phyloP scores from a whole-genome alignment of 768 basidiomycete genomes.

The Leucocoprinus birnbaumii region DNA sequence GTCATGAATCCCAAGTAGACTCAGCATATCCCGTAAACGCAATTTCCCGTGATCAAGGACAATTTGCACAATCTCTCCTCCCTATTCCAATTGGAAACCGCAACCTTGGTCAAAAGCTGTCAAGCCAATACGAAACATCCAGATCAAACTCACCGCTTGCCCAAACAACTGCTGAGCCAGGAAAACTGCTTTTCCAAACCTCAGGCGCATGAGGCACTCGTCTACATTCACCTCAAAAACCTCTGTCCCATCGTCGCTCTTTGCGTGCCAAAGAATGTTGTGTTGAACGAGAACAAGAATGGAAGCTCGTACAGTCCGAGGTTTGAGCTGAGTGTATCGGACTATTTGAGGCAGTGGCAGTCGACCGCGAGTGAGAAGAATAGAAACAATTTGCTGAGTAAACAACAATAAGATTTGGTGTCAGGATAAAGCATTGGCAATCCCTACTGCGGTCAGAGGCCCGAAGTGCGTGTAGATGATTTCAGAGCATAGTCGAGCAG shows the following conservation, averaged over 20 bases:
- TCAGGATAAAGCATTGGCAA: not conserved
- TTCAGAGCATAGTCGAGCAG: slow-evolving; percentile 56
- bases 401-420: slow-evolving; percentile 3
- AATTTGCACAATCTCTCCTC: slow-evolving; percentile 68
- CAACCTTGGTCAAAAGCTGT: not conserved
- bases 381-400: slow-evolving; percentile 65
- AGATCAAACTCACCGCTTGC: slow-evolving; percentile 51
- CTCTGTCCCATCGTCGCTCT: slow-evolving; percentile 67
- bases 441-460: slow-evolving; percentile 52
- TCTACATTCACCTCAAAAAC: slow-evolving; percentile 80
- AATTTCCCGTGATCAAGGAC: slow-evolving; percentile 87
- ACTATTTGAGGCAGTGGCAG: slow-evolving; percentile 68
- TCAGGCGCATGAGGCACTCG: slow-evolving; percentile 77
- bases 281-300: slow-evolving; percentile 86
- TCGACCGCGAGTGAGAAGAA: slow-evolving; percentile 79
- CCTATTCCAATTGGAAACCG: slow-evolving; percentile 38
- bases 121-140: not conserved
- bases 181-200: slow-evolving; percentile 83
- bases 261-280: slow-evolving; percentile 86
- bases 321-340: slow-evolving; percentile 65
- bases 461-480: slow-evolving; percentile 68
- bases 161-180: slow-evolving; percentile 73
- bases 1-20: slow-evolving; percentile 47
- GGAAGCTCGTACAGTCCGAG: slow-evolving; percentile 64
- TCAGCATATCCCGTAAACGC: slow-evolving; percentile 66